Evolutionary conservation across 177 flowering plant genomes (phyloP), one percentile per base, ranked within the genome.

Genomic region (Vitis hybrid): DNA sequence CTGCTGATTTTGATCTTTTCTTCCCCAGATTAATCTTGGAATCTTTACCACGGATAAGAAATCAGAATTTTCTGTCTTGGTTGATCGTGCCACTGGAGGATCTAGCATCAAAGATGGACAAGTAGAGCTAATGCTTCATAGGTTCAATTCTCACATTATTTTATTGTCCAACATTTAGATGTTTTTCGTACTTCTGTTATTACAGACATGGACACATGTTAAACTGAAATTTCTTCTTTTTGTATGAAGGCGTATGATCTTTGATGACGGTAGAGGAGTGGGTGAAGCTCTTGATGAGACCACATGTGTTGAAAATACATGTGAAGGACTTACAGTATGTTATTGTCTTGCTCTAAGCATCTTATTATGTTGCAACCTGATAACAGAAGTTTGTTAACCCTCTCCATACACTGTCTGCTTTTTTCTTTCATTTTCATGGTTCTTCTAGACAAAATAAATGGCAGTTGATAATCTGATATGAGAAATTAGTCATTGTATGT

Each of bases 61-160:
- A 58, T 66, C 84, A 27, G 98, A 94, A 75, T 78, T 92, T 65
- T 92, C 97, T 6, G 88, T 94, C 62, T 76, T 94, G 82, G 97
- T 92, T 67, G 98, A 92, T 80, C 87, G 95, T 62, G 93, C 97
- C 49, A 71, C 77, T 72, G 98, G 97, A 65, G 98, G 90, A 65
- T 76, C 86, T 67, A 94, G 98, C 82, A 86, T 92, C 60, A 54
- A 76, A 40, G 97, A 94, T 77, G 98, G 97, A 65, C 75, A 88
- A 83, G 50, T 94, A 59, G 98, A 94, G 71, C 64, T 94, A 27
- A 92, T 94, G 98, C 88, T 94, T 71, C 97, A 92, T 63, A 92
- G 97, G 98, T 90, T 66, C 63, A 27, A 50, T 35, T 62, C 72
- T 50, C 21, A 52, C 15, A 17, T 49, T 30, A 12, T 65, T 40